Conservation (phyloP, 2,329 filamentous ascomycete genomes). For the Aplosporella prunicola region DNA sequence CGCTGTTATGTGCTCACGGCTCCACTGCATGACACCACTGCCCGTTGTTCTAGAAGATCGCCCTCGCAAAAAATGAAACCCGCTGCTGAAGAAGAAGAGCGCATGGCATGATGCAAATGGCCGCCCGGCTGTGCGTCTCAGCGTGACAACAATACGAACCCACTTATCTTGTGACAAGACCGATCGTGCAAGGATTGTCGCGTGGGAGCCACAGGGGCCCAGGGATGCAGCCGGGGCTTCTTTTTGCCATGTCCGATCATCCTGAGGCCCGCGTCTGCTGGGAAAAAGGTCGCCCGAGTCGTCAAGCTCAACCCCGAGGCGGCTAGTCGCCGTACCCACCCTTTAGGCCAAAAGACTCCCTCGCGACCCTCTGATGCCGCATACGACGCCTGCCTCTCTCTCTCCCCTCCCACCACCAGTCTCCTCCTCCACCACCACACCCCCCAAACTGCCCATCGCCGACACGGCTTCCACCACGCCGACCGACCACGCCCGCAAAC, state of each 20-base stretch:
- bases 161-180: constrained; percentile 12
- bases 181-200: constrained; percentile 11
- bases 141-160: constrained; percentile 11
- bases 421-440: constrained; percentile 13
- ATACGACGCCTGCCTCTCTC: constrained; percentile 10
- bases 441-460: constrained; percentile 8
- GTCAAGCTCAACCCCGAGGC: constrained; percentile 11
- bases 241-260: constrained; percentile 11
- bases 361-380: constrained; percentile 11
- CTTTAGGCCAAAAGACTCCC: constrained; percentile 11
- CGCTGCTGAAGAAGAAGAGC: too few relatives aligned
- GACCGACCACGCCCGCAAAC: constrained; percentile 2
- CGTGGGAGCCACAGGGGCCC: constrained; percentile 12
- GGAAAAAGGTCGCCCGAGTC: constrained; percentile 10
- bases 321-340: constrained; percentile 11
- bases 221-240: constrained; percentile 9
- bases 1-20: too few relatives aligned
- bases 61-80: too few relatives aligned
- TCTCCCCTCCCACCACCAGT: constrained; percentile 4
- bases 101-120: constrained; percentile 9
- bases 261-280: constrained; percentile 11
- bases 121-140: constrained; percentile 6
- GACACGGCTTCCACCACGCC: constrained; percentile 4
- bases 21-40: too few relatives aligned
- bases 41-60: too few relatives aligned